Percentiles rank a stretch among this genome's conserved stretches.
Conservation (phyloP, 768 basidiomycete genomes). For the Phallus indusiatus region DNA sequence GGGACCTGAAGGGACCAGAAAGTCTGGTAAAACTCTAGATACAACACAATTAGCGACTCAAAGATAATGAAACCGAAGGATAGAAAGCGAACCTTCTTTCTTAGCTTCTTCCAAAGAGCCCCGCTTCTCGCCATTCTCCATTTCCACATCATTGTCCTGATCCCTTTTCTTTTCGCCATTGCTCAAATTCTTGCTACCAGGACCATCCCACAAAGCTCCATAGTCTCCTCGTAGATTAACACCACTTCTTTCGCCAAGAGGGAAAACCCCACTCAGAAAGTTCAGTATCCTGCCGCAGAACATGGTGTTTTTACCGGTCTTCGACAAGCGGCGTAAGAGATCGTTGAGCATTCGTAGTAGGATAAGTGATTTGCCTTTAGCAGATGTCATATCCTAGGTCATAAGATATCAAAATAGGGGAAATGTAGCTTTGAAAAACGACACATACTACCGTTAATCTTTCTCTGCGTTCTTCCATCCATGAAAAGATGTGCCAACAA, state of each 20-base stretch:
- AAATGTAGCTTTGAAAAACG: not conserved
- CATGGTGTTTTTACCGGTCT: conserved; percentile 73
- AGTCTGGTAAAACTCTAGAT: conserved; percentile 67
- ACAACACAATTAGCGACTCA: not conserved
- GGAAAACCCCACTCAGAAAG: conserved; percentile 79
- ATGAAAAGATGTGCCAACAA: conserved; percentile 81
- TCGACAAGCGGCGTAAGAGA: conserved; percentile 75
- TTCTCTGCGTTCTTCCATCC: conserved; percentile 67
- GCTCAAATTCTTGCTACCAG: conserved; percentile 25
- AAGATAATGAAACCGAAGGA: not conserved
- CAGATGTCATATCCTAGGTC: conserved; percentile 57
- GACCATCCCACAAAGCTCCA: conserved; percentile 68
- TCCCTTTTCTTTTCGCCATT: conserved; percentile 30
- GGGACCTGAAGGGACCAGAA: conserved; percentile 87
- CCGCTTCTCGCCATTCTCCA: conserved; percentile 21
- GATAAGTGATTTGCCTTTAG: conserved; percentile 81
- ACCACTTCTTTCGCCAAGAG: conserved; percentile 80
- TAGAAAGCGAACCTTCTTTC: not conserved
- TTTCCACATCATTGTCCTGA: conserved; percentile 5
- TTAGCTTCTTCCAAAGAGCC: not conserved
- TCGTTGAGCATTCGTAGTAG: conserved; percentile 83
- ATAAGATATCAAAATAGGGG: not conserved
- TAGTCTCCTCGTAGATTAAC: conserved; percentile 89
- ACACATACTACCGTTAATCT: conserved; percentile 43
- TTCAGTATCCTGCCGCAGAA: conserved; percentile 87